Base-by-base conservation (phyloP, 2,329 filamentous ascomycete genomes). In the Trichophyton schoenleinii region DNA sequence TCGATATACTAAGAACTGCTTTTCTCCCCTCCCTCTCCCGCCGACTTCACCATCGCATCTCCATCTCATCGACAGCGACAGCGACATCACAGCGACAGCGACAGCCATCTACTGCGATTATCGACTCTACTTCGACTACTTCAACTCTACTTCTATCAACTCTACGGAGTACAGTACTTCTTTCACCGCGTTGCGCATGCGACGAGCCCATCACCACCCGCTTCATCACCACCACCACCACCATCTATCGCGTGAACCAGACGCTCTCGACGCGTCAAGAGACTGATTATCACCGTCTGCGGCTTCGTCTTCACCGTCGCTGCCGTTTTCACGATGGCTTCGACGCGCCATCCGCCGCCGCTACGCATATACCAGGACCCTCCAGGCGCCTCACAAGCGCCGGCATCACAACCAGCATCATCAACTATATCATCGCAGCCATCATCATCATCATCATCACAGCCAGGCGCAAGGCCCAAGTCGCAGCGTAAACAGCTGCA, bases 311-410 rank as follows among this genome's bases (percentile, higher is more conserved):
- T 57, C 59, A 61, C 41, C 57, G 44, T 46, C 38, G 57, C 62
- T 48, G 62, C 61, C 62, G 48, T 66, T 63, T 58, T 64, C 60
- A 49, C 62, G 63, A 76, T 76, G 73, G 69, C 69, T 67, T 71
- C 73, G 68, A 72, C 73, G 70, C 72, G 70, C 69, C 66, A 64
- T 62, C 68, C 70, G 61, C 77, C 78, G 69, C 73, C 77, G 67
- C 73, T 85, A 73, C 79, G 84, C 68, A 81, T 83, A 71, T 83
- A 81, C 70, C 78, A 84, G 70, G 82, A 85, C 72, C 74, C 78
- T 62, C 62, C 57, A 25, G 38, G 46, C 72, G 77, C 49, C n/a
- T n/a, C 22, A 13, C 74, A 66, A 72, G 73, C 61, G 73, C 77
- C 67, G 74, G 75, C 66, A 44, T 13, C 70, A 73, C 66, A 46